phyloP scores from a whole-genome alignment of 352 stramenopile genomes.

The Blastocystis sp. region DNA sequence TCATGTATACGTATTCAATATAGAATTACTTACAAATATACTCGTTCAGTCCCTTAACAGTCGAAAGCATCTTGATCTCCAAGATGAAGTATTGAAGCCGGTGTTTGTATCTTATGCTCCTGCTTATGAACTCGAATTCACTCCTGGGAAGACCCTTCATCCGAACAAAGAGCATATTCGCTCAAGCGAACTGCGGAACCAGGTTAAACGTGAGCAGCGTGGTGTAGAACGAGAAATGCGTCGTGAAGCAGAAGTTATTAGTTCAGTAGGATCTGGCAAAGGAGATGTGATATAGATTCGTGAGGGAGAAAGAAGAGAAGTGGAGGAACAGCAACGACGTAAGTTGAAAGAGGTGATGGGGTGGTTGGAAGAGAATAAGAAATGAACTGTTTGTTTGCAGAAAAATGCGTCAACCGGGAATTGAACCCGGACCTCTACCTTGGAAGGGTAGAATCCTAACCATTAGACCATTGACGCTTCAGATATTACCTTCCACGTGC shows the following conservation, averaged over 20 bases:
- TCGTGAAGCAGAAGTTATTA: slow-evolving; percentile 47
- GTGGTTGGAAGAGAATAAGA: slow-evolving; percentile 61
- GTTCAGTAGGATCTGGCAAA: not conserved
- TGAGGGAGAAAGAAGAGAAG: slow-evolving; percentile 33
- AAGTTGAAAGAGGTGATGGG: slow-evolving; percentile 64
- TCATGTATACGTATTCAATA: not conserved
- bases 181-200: slow-evolving; percentile 23
- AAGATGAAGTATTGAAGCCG: slow-evolving; percentile 39
- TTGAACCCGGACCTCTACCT: slow-evolving; percentile 63
- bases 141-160: slow-evolving; percentile 28
- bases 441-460: slow-evolving; percentile 65
- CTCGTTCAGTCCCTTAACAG: not conserved
- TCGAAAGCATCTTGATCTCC: slow-evolving; percentile 17
- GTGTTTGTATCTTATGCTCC: slow-evolving; percentile 18
- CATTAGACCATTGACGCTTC: slow-evolving; percentile 63
- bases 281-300: not conserved
- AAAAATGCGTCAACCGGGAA: slow-evolving; percentile 66
- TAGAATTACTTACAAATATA: not conserved
- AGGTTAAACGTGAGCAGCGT: slow-evolving; percentile 47
- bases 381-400: slow-evolving; percentile 19
- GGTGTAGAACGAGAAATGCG: slow-evolving; percentile 53
- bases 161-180: slow-evolving; percentile 54
- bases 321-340: slow-evolving; percentile 25
- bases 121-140: slow-evolving; percentile 41
- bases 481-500: not conserved